Base-by-base conservation (phyloP, 441 rosid species). In the Gossypium lobatum region DNA sequence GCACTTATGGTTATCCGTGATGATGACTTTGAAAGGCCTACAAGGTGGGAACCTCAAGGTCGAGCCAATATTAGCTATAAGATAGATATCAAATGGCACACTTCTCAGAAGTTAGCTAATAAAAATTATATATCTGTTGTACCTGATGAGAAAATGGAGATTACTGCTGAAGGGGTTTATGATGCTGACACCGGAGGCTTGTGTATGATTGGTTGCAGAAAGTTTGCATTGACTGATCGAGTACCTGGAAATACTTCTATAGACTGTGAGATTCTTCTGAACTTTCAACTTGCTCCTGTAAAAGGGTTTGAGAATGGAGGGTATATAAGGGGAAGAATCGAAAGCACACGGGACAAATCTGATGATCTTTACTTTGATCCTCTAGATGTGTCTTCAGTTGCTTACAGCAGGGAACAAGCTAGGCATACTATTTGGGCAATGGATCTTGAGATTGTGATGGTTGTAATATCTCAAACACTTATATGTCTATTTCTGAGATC, bases 121-220 rank as follows among this genome's bases (percentile, higher is more conserved):
- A 31, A 46, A 9, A 25, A 8, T 57, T 64, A 46, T 45, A 11
- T 8, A 3, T n/a, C 28, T 16, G 39, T 45, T 21, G 11, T 28
- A 28, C 18, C 70, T 11, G 28, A 70, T 25, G 79, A 31, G 6
- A 10, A 16, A 20, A 59, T 82, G 23, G 42, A 55, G 59, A 76
- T 83, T 59, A 70, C 79, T 46, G 87, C 85, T 11, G 87, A 85
- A 78, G 89, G 85, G 52, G 63, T 77, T 48, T 82, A 80, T 53
- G 50, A 82, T 70, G 70, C 28, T 0, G 42, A 74, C 21, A 83
- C 80, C 0, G 84, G 85, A n/a, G 68, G 31, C 39, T n/a, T 83
- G 84, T 64, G 13, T n/a, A 65, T 72, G 53, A 21, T 50, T 80
- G 60, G 66, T 80, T 21, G 85, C 60, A 75, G 65, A 64, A 73